phyloP scores from a whole-genome alignment of 805 yeast species.

The Candida easanensis region DNA sequence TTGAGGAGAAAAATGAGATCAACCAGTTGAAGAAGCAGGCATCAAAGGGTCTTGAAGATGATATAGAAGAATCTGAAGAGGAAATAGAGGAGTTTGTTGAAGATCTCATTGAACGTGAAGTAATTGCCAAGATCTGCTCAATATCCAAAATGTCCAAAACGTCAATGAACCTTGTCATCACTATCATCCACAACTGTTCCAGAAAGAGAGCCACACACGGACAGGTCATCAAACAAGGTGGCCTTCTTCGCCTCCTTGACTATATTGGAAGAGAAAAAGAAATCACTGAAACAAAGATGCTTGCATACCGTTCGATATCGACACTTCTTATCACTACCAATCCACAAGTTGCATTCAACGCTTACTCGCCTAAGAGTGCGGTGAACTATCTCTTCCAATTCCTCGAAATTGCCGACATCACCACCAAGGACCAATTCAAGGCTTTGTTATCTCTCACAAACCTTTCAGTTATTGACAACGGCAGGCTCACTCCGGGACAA shows the following conservation, averaged over 20 bases:
- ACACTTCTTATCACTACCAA: slow-evolving; percentile 42
- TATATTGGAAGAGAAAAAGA: slow-evolving; percentile 11
- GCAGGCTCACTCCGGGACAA: slow-evolving; percentile 31
- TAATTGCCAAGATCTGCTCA: slow-evolving; percentile 15
- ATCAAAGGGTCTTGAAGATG: slow-evolving; percentile 27
- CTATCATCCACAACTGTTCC: slow-evolving; percentile 31
- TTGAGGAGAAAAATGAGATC: slow-evolving; percentile 26
- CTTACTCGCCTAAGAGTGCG: slow-evolving; percentile 21
- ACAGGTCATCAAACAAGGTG: slow-evolving; percentile 45
- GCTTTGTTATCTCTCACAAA: slow-evolving; percentile 67
- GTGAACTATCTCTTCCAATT: slow-evolving; percentile 38
- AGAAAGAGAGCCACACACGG: slow-evolving; percentile 24
- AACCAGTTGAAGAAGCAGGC: slow-evolving; percentile 32
- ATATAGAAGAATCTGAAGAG: slow-evolving; percentile 16
- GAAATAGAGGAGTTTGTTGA: slow-evolving; percentile 18
- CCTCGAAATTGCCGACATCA: slow-evolving; percentile 25
- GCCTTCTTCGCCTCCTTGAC: slow-evolving; percentile 35
- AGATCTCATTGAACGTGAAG: slow-evolving; percentile 24
- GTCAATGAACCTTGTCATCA: slow-evolving; percentile 29
- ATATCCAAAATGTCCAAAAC: slow-evolving; percentile 18
- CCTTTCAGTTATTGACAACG: slow-evolving; percentile 43
- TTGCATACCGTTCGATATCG: slow-evolving; percentile 43
- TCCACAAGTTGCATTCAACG: slow-evolving; percentile 40
- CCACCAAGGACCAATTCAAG: slow-evolving; percentile 43
- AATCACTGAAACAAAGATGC: slow-evolving; percentile 11